Evolutionary conservation across 2,329 filamentous ascomycete species (phyloP).

Genomic region (Scortechinia acanthostroma): DNA sequence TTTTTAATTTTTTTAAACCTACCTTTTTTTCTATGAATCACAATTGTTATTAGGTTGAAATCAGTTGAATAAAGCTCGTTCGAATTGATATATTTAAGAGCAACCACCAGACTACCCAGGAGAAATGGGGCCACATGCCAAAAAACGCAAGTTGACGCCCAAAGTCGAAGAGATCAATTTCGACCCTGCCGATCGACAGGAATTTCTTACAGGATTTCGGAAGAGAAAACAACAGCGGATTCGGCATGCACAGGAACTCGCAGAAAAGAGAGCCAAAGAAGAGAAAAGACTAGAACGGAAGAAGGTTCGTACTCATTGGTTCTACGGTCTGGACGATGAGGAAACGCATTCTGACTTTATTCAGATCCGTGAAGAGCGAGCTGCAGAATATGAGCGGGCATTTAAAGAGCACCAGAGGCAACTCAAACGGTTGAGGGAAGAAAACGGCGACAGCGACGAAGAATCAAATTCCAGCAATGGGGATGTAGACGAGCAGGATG

Average conservation of each 20-base stretch:
- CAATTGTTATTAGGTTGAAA: too few species aligned
- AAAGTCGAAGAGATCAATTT: slow-evolving; percentile 77
- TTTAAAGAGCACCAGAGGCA: slow-evolving; percentile 75
- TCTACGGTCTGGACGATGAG: neutral
- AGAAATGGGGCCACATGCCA: slow-evolving; percentile 24
- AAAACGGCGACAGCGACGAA: slow-evolving; percentile 39
- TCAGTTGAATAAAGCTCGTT: too few species aligned
- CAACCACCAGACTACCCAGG: too few species aligned
- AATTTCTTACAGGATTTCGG: slow-evolving; percentile 92
- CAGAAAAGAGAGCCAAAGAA: slow-evolving; percentile 68
- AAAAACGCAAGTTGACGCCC: slow-evolving; percentile 55
- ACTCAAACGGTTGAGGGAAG: slow-evolving; percentile 64
- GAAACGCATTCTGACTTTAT: neutral
- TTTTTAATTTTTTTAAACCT: too few species aligned
- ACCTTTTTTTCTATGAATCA: too few species aligned
- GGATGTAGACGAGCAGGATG: slow-evolving; percentile 33
- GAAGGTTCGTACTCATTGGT: slow-evolving; percentile 46
- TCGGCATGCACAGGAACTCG: slow-evolving; percentile 78
- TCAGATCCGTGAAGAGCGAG: slow-evolving; percentile 77
- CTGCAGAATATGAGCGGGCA: slow-evolving; percentile 40
- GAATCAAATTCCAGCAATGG: slow-evolving; percentile 7
- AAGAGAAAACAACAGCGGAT: slow-evolving; percentile 84
- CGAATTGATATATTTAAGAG: too few species aligned
- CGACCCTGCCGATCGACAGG: slow-evolving; percentile 70
- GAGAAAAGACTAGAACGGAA: slow-evolving; percentile 70